Base-by-base conservation (phyloP, 305 asterid species). In the Stenogyne calaminthoides region DNA sequence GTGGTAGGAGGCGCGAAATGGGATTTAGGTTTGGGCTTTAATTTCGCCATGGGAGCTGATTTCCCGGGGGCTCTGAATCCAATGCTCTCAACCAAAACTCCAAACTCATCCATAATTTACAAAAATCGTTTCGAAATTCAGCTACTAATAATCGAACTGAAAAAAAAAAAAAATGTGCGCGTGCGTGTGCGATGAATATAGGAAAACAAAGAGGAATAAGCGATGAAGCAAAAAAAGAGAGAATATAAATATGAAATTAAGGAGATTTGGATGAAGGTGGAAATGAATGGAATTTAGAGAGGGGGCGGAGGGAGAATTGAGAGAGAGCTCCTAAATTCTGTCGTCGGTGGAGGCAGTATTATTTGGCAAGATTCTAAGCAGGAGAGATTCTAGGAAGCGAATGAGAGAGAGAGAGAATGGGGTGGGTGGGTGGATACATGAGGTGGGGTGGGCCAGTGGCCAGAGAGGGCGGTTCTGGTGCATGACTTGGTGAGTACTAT, bases 81-180 rank as follows among this genome's bases (percentile, higher is more conserved):
- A 14, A 85, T 88, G 72, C 92, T 88, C 89, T 91, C 94, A 62
- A 89, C 96, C 88, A 88, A 79, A 32, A 89, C 96, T 49, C 92
- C 96, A 57, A 91, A 89, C 80, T 85, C 88, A 44, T 91, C 96
- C 97, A 91, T 91, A n/a, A 18, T 80, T 58, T 34, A 25, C 37
- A 39, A 36, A 54, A 72, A 71, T 10, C 11, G 44, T 15, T 69
- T 14, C 59, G 4, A 20, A 54, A 69, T 55, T 55, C 61, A 78
- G 67, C 62, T 37, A 39, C 67, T 40, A 62, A 60, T 9, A 32
- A 9, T 27, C 51, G 12, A 37, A 29, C 63, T 15, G 59, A 3
- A 14, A 34, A 5, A 19, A 62, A 59, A 66, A 10, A 65, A 5
- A 14, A 34, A 70, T 57, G 54, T 3, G 67, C 27, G 51, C 42